Conservation (phyloP, 78 protist species). For the Guillardia theta region DNA sequence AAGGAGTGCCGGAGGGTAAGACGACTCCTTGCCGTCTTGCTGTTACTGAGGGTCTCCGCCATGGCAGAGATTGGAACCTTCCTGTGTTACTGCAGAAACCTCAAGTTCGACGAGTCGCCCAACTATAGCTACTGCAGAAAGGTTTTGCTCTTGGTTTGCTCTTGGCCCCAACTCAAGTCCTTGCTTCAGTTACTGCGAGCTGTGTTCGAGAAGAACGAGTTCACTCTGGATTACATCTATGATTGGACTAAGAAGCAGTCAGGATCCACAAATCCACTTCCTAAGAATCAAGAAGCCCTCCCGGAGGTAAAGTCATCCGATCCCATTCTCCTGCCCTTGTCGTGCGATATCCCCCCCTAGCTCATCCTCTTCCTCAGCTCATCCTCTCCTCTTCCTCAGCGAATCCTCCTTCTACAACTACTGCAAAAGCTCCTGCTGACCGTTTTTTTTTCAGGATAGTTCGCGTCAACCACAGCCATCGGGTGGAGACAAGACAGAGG, state of each 20-base stretch:
- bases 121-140: conserved; percentile 32
- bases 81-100: conserved; percentile 21
- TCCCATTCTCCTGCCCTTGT: too few species aligned
- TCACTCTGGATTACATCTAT: background rate
- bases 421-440: too few species aligned
- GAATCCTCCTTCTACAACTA: too few species aligned
- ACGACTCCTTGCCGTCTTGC: background rate
- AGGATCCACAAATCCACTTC: too few species aligned
- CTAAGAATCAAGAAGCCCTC: too few species aligned
- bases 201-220: background rate
- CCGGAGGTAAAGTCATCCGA: too few species aligned
- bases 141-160: background rate
- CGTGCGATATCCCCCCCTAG: too few species aligned
- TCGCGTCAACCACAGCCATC: too few species aligned
- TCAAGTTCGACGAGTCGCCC: conserved; percentile 36
- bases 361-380: too few species aligned
- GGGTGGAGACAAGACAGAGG: too few species aligned
- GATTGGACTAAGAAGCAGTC: background rate
- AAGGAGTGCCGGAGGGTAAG: conserved; percentile 27
- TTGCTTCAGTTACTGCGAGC: background rate
- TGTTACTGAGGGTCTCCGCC: background rate
- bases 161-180: background rate
- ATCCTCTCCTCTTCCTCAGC: too few species aligned
- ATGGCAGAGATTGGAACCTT: background rate
- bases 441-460: too few species aligned